phyloP scores from a whole-genome alignment of 2,329 filamentous ascomycete genomes.

The Xylariaceae sp. region DNA sequence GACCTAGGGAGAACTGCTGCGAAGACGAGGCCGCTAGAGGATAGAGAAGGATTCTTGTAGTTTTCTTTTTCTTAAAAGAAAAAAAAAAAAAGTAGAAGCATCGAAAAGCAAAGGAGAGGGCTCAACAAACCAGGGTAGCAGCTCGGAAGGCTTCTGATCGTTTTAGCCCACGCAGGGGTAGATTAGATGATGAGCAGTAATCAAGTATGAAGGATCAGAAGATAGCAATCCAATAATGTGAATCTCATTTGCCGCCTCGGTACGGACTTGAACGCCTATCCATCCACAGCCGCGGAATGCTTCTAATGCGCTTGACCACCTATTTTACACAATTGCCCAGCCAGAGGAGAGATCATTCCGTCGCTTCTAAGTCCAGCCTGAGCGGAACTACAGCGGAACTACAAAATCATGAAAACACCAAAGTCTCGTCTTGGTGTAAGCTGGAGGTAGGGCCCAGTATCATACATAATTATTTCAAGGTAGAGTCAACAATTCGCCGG shows the following conservation, averaged over 20 bases:
- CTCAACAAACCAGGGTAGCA: too few species aligned
- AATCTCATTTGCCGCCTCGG: slow-evolving; percentile 22
- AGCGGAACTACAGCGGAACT: background rate
- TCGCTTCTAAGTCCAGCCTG: slow-evolving; percentile 30
- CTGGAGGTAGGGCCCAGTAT: slow-evolving; percentile 20
- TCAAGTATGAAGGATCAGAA: too few species aligned
- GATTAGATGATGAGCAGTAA: too few species aligned
- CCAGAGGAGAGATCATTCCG: slow-evolving; percentile 50
- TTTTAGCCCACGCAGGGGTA: too few species aligned
- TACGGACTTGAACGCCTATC: slow-evolving; percentile 29
- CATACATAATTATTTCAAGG: slow-evolving; percentile 25
- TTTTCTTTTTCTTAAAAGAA: too few species aligned
- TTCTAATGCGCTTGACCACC: slow-evolving; percentile 42
- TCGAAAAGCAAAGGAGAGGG: too few species aligned
- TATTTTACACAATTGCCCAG: slow-evolving; percentile 48
- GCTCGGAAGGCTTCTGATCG: too few species aligned
- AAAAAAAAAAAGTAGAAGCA: too few species aligned
- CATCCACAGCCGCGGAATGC: slow-evolving; percentile 25
- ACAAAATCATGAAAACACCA: background rate
- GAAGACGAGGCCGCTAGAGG: too few species aligned
- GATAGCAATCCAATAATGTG: too few species aligned
- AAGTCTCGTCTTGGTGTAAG: slow-evolving; percentile 15
- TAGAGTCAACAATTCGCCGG: slow-evolving; percentile 3
- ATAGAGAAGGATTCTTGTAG: too few species aligned
- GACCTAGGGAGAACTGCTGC: too few species aligned